These are phyloP conservation scores for Neurospora crassa DNA, from an alignment of 2,329 filamentous ascomycete genomes.

Conservation along the genomic window DNA sequence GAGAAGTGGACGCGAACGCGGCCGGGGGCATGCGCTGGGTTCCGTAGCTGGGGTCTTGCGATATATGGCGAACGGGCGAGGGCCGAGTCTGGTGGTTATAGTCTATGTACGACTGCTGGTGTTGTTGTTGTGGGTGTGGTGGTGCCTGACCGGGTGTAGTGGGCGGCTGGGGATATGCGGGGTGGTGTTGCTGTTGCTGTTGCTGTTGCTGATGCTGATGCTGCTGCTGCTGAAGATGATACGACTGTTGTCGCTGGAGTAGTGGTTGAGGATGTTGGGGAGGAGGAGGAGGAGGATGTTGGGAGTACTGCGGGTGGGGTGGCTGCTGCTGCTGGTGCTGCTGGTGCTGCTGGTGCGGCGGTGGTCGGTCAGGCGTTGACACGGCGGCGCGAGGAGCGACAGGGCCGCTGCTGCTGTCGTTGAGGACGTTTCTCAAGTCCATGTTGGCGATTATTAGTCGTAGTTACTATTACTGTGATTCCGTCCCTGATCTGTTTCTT, in stretches of 20 bases:
- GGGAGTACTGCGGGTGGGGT: slow-evolving; percentile 11
- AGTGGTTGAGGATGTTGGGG: slow-evolving; percentile 14
- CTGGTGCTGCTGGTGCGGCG: slow-evolving; percentile 22
- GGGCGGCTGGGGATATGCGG: slow-evolving; percentile 7
- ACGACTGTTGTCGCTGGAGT: slow-evolving; percentile 20
- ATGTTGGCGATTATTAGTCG: slow-evolving; percentile 24
- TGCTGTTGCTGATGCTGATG: slow-evolving; percentile 6
- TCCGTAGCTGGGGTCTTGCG: slow-evolving; percentile 32
- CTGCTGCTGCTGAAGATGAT: slow-evolving; percentile 4
- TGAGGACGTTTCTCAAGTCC: slow-evolving; percentile 47
- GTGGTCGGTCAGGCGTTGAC: slow-evolving; percentile 18
- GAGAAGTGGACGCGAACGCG: slow-evolving; percentile 30
- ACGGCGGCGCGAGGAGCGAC: slow-evolving; percentile 22
- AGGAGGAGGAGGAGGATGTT: background rate
- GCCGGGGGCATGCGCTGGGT: slow-evolving; percentile 18
- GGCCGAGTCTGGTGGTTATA: slow-evolving; percentile 35
- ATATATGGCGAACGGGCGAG: slow-evolving; percentile 36
- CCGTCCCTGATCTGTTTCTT: background rate
- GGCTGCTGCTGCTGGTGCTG: slow-evolving; percentile 20
- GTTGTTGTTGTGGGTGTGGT: slow-evolving; percentile 15
- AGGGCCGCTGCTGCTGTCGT: slow-evolving; percentile 32
- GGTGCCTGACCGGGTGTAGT: slow-evolving; percentile 31
- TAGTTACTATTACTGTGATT: background rate
- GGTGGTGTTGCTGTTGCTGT: slow-evolving; percentile 21
- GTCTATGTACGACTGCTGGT: slow-evolving; percentile 40